Percentiles rank a stretch among this genome's conserved stretches.
phyloP scores from a whole-genome alignment of 2,329 filamentous ascomycete species.

The Apiospora rasikravindrae region DNA sequence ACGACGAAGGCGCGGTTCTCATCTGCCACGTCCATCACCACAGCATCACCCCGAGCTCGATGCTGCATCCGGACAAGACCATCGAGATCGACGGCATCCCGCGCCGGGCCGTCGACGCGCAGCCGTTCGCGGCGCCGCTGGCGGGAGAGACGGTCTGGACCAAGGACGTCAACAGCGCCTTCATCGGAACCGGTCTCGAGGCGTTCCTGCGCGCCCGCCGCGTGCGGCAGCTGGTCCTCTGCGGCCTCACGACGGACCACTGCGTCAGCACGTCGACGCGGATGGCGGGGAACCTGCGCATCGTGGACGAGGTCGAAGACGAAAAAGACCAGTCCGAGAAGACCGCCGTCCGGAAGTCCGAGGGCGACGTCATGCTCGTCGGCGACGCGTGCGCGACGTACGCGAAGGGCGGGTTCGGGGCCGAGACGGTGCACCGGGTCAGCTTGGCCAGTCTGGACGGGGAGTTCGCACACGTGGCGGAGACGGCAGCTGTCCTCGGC shows the following conservation, averaged over 20 bases:
- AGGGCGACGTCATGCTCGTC: conserved; percentile 46
- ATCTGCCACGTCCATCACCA: conserved; percentile 53
- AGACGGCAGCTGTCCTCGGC: conserved; percentile 40
- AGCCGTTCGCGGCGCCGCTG: conserved; percentile 33
- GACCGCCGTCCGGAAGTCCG: background rate
- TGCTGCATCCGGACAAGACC: conserved; percentile 42
- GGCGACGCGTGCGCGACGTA: conserved; percentile 53
- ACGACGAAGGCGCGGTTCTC: conserved; percentile 30
- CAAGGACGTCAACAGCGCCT: conserved; percentile 52
- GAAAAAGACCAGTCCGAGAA: conserved; percentile 26
- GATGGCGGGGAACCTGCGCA: conserved; percentile 52
- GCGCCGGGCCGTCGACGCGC: conserved; percentile 39
- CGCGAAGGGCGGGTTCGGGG: conserved; percentile 47
- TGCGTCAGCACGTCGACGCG: conserved; percentile 54
- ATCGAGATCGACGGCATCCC: conserved; percentile 30
- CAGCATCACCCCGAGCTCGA: conserved; percentile 40
- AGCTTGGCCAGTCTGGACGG: conserved; percentile 49
- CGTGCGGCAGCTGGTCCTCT: conserved; percentile 45
- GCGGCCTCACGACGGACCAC: conserved; percentile 53
- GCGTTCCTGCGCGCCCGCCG: conserved; percentile 38
- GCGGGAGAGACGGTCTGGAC: conserved; percentile 44
- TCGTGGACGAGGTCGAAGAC: conserved; percentile 41
- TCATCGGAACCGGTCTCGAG: conserved; percentile 51
- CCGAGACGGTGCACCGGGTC: conserved; percentile 51
- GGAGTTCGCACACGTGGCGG: conserved; percentile 50